Base-by-base conservation (phyloP, 2,329 filamentous ascomycete genomes). In the Chaetomiaceae sp. region DNA sequence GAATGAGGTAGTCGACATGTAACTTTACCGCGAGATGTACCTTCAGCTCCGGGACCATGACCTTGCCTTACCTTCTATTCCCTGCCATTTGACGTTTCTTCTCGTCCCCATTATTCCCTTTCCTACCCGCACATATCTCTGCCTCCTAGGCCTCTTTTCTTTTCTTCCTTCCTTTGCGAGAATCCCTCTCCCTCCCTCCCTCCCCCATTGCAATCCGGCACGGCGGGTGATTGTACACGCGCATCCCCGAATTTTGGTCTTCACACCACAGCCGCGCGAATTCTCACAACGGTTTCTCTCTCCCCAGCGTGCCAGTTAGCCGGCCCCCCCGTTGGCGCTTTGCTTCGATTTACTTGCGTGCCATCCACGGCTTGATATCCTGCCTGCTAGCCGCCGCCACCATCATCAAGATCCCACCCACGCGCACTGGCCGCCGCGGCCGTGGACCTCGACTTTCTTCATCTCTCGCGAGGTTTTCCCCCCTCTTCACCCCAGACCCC, bases 51-150 rank as follows among this genome's bases (percentile, higher is more conserved):
- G 29, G 37, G 48, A 50, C 45, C 48, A n/a, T 51, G 49, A 36
- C 41, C 46, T 47, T 48, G 38, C 30, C 36, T 50, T 55, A 36
- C 36, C 55, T 48, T 47, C 25, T 27, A 27, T 27, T 55, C 51
- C 53, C 54, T 61, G 53, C 53, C 56, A 61, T 61, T 64, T 59
- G 61, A 60, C 60, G 60, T 60, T 62, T 60, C 57, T 60, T 52
- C 25, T 27, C 25, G 25, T 59, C 57, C 61, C 62, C 62, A 61
- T 63, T 64, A 58, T 62, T 62, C 37, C 48, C 47, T 40, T 45
- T 57, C 46, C 47, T 54, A 51, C 61, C 61, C 61, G 61, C 61
- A 60, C 56, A 61, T 58, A 53, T 57, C 51, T 48, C 51, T 36
- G 10, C 27, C 25, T 36, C 16, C 48, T 42, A 27, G 42, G 10